Percentiles rank a stretch among this genome's conserved stretches.
Conservation (phyloP, 306 rosid genomes). For the Potentilla sterilis region DNA sequence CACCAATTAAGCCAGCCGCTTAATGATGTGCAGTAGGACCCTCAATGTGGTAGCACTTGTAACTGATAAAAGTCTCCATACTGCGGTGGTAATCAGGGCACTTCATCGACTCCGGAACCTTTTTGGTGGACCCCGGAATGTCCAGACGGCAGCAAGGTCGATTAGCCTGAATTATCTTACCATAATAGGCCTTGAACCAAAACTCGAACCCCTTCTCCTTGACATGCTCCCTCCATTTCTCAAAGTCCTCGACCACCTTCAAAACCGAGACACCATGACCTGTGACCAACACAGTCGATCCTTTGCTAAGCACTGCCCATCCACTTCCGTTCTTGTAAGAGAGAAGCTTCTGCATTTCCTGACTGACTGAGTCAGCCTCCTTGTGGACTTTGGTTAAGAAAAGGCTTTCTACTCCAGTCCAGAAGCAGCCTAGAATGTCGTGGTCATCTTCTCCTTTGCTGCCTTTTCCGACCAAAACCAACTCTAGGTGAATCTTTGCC, state of each 20-base stretch:
- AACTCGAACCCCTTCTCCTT: constrained; percentile 34
- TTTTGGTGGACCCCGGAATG: constrained; percentile 31
- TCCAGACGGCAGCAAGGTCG: constrained; percentile 36
- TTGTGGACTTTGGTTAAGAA: constrained; percentile 34
- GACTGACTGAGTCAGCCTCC: constrained; percentile 15
- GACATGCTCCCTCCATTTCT: constrained; percentile 39
- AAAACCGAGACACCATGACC: constrained; percentile 40
- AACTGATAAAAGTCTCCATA: constrained; percentile 52
- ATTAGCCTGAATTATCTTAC: background rate
- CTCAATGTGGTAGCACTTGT: constrained; percentile 29
- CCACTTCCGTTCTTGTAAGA: constrained; percentile 55
- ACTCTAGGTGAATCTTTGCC: constrained; percentile 37
- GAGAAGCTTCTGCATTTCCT: constrained; percentile 47
- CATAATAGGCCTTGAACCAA: constrained; percentile 17
- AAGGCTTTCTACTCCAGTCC: constrained; percentile 42
- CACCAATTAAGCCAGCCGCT: no score
- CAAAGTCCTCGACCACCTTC: constrained; percentile 37
- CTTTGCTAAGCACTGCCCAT: constrained; percentile 47
- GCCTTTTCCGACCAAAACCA: constrained; percentile 31
- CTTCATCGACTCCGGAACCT: constrained; percentile 37
- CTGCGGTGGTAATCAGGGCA: constrained; percentile 50
- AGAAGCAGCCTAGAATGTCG: constrained; percentile 35
- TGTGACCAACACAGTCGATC: constrained; percentile 25
- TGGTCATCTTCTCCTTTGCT: constrained; percentile 31
- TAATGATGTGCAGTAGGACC: no score